Base-by-base conservation (phyloP, 2,329 filamentous ascomycete species). In the Trichoderma afroharzianum region DNA sequence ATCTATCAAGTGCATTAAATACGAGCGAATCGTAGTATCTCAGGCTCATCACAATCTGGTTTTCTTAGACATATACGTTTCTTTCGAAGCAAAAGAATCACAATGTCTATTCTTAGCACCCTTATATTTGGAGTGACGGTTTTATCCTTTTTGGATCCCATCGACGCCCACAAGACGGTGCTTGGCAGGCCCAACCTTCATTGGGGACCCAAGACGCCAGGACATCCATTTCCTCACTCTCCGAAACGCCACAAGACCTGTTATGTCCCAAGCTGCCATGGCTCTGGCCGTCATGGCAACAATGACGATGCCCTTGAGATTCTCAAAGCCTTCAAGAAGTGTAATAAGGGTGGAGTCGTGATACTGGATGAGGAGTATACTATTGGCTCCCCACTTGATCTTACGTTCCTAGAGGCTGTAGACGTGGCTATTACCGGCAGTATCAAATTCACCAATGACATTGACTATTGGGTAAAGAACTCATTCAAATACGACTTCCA, bases 401-500 rank as follows among this genome's bases (percentile, higher is more conserved):
- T 67, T 28, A 67, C 63, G 8, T 67, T 67, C 12, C 15, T 67
- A 0, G 47, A 67, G 9, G 30, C 63, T 67, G 63, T 67, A 4
- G 63, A 67, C 4, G 63, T 67, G 14, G 63, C 50, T 4, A 26
- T 67, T 30, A 57, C 47, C 2, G 63, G 63, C 30, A 57, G 30
- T 15, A 57, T 67, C 11, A 67, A n/a, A 15, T 67, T 67, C 6
- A 39, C 63, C 7, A 21, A 67, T 7, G 47, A 67, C 32, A 67
- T 67, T 39, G 21, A 67, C 30, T 67, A 28, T 15, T 67, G 63
- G 63, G 47, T 67, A 15, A 7, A 39, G 9, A 67, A 67, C 32
- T 67, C 63, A 4, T 67, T 67, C 15, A 67, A 67, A 7, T 67
- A 67, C n/a, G 47, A 53, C 15, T 67, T 67, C 30, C 63, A 67